A percentile compares a stretch with the other conserved stretches of the same genome.
These are phyloP conservation scores for Botryotinia globosa DNA, from an alignment of 2,329 filamentous ascomycete genomes.

Conservation along the genomic window DNA sequence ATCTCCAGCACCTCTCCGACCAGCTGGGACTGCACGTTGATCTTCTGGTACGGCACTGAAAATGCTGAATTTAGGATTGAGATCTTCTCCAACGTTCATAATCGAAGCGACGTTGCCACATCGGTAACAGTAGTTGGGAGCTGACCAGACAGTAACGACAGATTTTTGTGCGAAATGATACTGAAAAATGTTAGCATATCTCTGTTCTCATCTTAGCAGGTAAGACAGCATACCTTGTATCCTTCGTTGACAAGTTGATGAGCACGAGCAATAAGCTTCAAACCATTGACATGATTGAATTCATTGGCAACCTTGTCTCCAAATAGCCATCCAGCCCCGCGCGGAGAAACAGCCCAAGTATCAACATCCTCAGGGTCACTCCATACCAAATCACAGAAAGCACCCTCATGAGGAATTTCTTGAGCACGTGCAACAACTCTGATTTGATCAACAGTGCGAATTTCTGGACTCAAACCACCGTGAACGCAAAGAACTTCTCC, in stretches of 20 bases:
- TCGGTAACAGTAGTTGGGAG: conserved; percentile 48
- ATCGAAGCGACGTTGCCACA: conserved; percentile 65
- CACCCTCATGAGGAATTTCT: conserved; percentile 74
- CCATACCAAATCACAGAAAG: conserved; percentile 76
- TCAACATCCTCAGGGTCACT: conserved; percentile 71
- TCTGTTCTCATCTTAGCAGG: background rate
- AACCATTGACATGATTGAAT: conserved; percentile 74
- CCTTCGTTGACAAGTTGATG: conserved; percentile 76
- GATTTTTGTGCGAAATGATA: conserved; percentile 96
- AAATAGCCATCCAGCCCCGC: conserved; percentile 57
- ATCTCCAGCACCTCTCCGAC: conserved; percentile 63
- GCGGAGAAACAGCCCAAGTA: conserved; percentile 66
- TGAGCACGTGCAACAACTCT: conserved; percentile 71
- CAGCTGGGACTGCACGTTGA: conserved; percentile 73
- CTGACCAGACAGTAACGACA: conserved; percentile 72
- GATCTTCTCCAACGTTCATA: conserved; percentile 82
- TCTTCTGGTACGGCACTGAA: conserved; percentile 88
- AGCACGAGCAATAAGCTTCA: conserved; percentile 68
- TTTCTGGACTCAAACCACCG: conserved; percentile 69
- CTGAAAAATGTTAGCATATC: conserved; percentile 44
- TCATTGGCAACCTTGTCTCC: conserved; percentile 68
- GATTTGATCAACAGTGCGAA: conserved; percentile 72
- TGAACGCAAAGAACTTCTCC: conserved; percentile 73
- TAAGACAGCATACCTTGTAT: conserved; percentile 54
- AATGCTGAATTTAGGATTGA: conserved; percentile 89